Evolutionary conservation across 139 green algal species (phyloP).

Genomic region (Haematococcus lacustris): DNA sequence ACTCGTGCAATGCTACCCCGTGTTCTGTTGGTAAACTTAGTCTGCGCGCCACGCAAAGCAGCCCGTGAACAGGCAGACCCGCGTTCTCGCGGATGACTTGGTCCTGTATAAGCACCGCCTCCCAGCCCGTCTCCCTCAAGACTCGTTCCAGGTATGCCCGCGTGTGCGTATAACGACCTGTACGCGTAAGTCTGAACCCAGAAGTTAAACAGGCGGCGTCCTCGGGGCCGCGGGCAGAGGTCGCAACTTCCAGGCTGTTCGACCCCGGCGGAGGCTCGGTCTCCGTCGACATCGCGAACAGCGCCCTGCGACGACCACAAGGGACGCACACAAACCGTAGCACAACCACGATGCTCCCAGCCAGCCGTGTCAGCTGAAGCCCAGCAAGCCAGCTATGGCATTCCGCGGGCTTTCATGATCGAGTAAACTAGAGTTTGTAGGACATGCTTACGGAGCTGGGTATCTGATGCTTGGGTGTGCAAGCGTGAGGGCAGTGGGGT

Average conservation of each 20-base stretch:
- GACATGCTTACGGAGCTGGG: not conserved
- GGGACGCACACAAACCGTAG: not conserved
- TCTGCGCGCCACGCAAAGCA: too few species aligned
- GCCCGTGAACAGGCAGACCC: too few species aligned
- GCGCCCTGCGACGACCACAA: conserved; percentile 3
- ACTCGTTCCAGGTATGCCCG: not conserved
- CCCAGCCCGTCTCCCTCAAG: not conserved
- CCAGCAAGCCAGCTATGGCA: not conserved
- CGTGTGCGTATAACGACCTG: not conserved
- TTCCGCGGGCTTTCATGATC: too few species aligned
- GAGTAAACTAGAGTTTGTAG: not conserved
- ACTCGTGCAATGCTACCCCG: too few species aligned
- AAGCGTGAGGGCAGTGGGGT: not conserved
- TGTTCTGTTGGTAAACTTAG: too few species aligned
- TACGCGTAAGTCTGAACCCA: not conserved
- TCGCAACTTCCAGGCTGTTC: not conserved
- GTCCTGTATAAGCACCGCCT: not conserved
- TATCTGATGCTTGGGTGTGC: not conserved
- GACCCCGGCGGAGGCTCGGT: conserved; percentile 10
- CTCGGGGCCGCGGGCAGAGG: too few species aligned
- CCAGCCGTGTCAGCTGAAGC: not conserved
- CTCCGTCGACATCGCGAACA: conserved; percentile 33
- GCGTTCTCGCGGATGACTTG: conserved; percentile 4
- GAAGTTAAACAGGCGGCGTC: not conserved
- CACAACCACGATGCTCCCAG: not conserved